Evolutionary conservation across 2,329 filamentous ascomycete genomes (phyloP), one percentile per base, ranked within the genome.

Genomic region (Aspergillus persii): DNA sequence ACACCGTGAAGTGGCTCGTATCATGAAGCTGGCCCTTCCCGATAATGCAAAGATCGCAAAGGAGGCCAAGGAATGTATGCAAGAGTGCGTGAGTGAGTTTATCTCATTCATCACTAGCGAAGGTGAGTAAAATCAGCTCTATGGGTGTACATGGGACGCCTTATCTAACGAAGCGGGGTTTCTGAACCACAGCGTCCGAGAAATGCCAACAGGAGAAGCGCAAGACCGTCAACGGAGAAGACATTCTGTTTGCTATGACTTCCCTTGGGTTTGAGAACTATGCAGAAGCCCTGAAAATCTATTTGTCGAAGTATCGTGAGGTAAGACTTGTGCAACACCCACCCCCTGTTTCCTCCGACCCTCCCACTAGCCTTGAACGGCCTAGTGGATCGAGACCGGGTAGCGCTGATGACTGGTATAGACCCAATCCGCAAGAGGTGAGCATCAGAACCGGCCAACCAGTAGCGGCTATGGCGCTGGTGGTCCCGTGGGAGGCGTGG

Each of bases 101-200:
- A 99, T 99, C 81, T 96, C 92, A 6, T 99, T 99, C 83, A 98
- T 99, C 74, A 99, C 95, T 39, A 98, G 94, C 77, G 95, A 99
- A 84, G 95, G 95, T 96, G 77, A 74, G 89, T 81, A 29, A 18
- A 46, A 15, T 54, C 26, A 23, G n/a, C 15, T 6, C 31, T 11
- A 15, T 46, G 18, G 2, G 23, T 31, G n/a, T 39, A 8, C 9
- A 23, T 54, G 46, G 5, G 12, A 4, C 18, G 18, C 7, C 4
- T 9, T 9, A 23, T 51, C 15, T 48, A 41, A 49, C 63, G 11
- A 36, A 26, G 64, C 33, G 11, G 53, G 23, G 36, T 12, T 4
- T 31, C 64, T 54, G 1, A 47, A n/a, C 36, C 56, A 68, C 66
- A 75, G 95, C 95, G 30, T 98, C 95, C 63, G 95, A 99, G 78